Conservation (phyloP, 805 yeast genomes). For the Zygosaccharomyces gambellarensis region DNA sequence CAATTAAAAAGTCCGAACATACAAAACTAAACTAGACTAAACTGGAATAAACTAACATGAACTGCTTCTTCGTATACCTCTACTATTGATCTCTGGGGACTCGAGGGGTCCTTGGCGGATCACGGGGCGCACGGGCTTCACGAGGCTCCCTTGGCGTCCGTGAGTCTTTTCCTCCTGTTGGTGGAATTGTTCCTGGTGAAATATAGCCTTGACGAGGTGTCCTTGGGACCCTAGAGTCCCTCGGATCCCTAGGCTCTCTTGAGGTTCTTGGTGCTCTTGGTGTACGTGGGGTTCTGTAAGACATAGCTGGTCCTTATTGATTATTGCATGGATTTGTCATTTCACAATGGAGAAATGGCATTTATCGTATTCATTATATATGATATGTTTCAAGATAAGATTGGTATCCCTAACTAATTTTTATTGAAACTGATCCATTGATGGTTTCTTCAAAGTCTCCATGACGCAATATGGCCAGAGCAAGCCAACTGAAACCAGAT, state of each 20-base stretch:
- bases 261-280: not conserved
- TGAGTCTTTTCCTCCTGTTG: not conserved
- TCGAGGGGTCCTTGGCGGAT: not conserved
- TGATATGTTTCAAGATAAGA: not conserved
- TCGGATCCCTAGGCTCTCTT: not conserved
- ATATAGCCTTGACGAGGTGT: not conserved
- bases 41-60: not conserved
- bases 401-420: not conserved
- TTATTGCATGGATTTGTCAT: not conserved
- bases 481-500: not conserved
- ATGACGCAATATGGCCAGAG: not conserved
- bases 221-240: not conserved
- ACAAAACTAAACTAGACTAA: not conserved
- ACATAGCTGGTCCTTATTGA: not conserved
- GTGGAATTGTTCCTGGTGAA: not conserved
- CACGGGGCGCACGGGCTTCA: not conserved
- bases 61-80: not conserved
- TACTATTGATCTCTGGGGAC: not conserved
- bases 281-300: not conserved
- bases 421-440: too few relatives aligned
- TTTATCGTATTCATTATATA: not conserved
- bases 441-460: not conserved
- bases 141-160: not conserved
- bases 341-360: not conserved
- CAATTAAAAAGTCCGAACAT: not conserved